These are phyloP conservation scores for Pouteria campechiana DNA, from an alignment of 179 eudicot species.

Conservation along the genomic window DNA sequence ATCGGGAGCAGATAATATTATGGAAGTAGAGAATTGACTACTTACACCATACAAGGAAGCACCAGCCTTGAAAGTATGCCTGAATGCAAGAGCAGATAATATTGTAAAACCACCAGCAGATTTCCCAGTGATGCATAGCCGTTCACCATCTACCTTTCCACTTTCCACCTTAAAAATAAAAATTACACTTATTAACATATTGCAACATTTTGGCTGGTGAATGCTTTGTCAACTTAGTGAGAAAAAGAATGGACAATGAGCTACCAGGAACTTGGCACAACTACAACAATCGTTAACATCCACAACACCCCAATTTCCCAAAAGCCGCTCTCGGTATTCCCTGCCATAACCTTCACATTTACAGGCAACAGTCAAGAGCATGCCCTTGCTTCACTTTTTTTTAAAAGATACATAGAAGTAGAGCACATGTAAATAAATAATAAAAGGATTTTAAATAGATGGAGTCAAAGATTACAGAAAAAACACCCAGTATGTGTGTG, in stretches of 20 bases:
- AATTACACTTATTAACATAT: background rate
- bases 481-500: no score
- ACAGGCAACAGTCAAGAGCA: no score
- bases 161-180: conserved; percentile 46
- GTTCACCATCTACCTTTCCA: conserved; percentile 67
- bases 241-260: background rate
- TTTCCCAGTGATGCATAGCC: conserved; percentile 83
- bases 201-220: background rate
- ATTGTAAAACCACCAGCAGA: conserved; percentile 99
- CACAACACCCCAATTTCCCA: conserved; percentile 68
- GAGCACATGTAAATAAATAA: no score
- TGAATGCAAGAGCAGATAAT: conserved; percentile 94
- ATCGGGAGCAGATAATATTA: no score
- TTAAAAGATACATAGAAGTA: no score
- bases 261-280: conserved; percentile 85
- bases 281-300: conserved; percentile 96
- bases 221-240: background rate
- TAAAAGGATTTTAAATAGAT: no score
- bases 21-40: no score
- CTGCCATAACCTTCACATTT: conserved; percentile 76
- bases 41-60: conserved; percentile 96
- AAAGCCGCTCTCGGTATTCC: conserved; percentile 77
- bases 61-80: conserved; percentile 75
- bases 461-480: no score
- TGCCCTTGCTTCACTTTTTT: no score